Base-by-base conservation (phyloP, 2,329 filamentous ascomycete genomes). In the Trichoderma aggressivum region DNA sequence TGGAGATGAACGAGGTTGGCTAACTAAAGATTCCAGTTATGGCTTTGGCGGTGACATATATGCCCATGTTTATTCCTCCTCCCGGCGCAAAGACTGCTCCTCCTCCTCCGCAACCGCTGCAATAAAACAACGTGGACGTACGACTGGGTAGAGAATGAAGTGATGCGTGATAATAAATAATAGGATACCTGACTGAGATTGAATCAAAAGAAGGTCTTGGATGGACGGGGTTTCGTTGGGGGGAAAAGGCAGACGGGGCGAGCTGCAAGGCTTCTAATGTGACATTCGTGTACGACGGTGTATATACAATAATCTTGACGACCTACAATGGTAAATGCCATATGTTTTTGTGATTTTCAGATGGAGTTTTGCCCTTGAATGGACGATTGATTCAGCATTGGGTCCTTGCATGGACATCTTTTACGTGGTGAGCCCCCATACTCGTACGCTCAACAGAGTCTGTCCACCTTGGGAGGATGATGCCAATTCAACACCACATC, bases 21-120 rank as follows among this genome's bases (percentile, higher is more conserved):
- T 68, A 21, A 60, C 53, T 53, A 5, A 5, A 16, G 5, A 26
- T 11, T 36, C 72, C 72, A 91, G 89, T 89, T 72, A 87, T 91
- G 86, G 86, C 89, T 50, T 84, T 91, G 62, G 82, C 78, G 72
- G 83, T 87, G 36, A 85, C 83, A 65, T 87, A 87, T 73, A 80
- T 87, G 67, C 84, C 84, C 26, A 79, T 87, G 64, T 86, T 87
- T 78, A 77, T 87, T 66, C 85, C 84, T 3, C 84, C 83, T 11
- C 74, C 77, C 18, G 68, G 78, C 74, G 43, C 77, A 75, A 58
- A 78, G 59, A 82, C 82, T 61, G 79, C 76, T 53, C 74, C 79
- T 5, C 75, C 79, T 12, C 62, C 79, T 32, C 73, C 81, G 11
- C 77, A 74, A 26, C 74, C 76, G 30, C 63, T 74, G 24, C 74